A percentile compares a stretch with the other conserved stretches of the same genome.
These are phyloP conservation scores for Diaporthe longicolla DNA, from an alignment of 2,329 filamentous ascomycete genomes.

Conservation along the genomic window DNA sequence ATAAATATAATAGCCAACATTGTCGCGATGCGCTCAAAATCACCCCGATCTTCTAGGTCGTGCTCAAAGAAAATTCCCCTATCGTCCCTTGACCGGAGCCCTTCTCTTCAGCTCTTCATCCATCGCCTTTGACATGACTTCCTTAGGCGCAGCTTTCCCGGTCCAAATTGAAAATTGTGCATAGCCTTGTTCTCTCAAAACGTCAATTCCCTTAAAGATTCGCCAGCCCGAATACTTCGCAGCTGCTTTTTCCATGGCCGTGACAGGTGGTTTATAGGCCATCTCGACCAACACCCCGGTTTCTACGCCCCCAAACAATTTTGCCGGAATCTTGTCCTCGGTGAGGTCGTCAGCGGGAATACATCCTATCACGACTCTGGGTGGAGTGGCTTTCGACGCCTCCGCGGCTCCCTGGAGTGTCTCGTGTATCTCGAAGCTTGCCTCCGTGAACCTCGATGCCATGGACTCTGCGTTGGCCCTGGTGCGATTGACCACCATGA, in stretches of 20 bases:
- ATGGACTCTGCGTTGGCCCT: slow-evolving; percentile 19
- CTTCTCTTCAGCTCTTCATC: slow-evolving; percentile 3
- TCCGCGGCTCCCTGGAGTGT: neutral
- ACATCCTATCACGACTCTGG: slow-evolving; percentile 10
- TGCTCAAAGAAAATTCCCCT: neutral
- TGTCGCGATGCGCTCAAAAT: neutral
- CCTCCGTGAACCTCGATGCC: slow-evolving; percentile 6
- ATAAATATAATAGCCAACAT: neutral
- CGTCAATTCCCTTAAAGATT: slow-evolving; percentile 10
- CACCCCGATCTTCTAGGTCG: too few relatives aligned
- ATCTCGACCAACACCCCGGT: slow-evolving; percentile 1
- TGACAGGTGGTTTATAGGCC: slow-evolving; percentile 1
- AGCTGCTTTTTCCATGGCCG: slow-evolving; percentile 20
- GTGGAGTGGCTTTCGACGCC: neutral
- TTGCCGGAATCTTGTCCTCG: slow-evolving; percentile 3
- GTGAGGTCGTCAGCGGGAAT: slow-evolving; percentile 17
- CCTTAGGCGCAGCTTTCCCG: slow-evolving; percentile 11
- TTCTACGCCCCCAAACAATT: neutral
- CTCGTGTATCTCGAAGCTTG: neutral
- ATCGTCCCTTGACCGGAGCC: neutral
- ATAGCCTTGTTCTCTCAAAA: slow-evolving; percentile 21
- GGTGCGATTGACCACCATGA: slow-evolving; percentile 14
- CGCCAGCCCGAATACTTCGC: neutral
- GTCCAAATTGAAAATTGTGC: slow-evolving; percentile 20
- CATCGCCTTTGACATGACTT: slow-evolving; percentile 11